Percentiles rank a stretch among this genome's conserved stretches.
phyloP scores from a whole-genome alignment of 805 yeast genomes.

The Starmerella floricola region DNA sequence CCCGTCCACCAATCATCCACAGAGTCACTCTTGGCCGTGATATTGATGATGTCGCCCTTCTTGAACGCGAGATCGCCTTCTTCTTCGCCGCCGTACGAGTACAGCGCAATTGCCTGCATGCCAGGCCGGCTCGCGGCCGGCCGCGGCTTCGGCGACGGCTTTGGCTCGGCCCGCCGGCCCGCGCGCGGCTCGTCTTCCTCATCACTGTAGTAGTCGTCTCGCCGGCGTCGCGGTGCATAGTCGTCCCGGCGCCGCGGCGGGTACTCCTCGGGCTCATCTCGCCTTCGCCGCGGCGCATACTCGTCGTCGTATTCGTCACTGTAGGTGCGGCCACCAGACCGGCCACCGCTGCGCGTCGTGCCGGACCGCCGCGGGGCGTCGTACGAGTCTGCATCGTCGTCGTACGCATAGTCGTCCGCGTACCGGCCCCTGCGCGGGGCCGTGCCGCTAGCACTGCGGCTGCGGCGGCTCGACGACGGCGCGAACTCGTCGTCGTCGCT shows the following conservation, averaged over 20 bases:
- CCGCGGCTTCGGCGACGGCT: slow-evolving; percentile 5
- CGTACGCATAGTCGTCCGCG: slow-evolving; percentile 22
- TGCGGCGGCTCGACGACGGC: not conserved
- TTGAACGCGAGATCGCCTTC: slow-evolving; percentile 84
- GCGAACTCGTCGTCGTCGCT: slow-evolving; percentile 8
- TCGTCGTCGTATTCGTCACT: slow-evolving; percentile 20
- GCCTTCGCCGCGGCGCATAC: slow-evolving; percentile 9
- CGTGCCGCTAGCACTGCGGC: slow-evolving; percentile 3
- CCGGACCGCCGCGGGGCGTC: slow-evolving; percentile 8
- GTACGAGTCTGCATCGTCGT: slow-evolving; percentile 21
- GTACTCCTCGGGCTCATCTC: slow-evolving; percentile 7
- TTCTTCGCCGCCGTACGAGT: slow-evolving; percentile 82
- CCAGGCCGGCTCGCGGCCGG: slow-evolving; percentile 28
- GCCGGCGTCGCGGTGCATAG: slow-evolving; percentile 15
- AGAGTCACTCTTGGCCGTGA: slow-evolving; percentile 73
- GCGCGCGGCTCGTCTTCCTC: slow-evolving; percentile 25
- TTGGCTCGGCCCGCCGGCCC: slow-evolving; percentile 4
- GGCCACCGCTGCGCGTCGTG: slow-evolving; percentile 2
- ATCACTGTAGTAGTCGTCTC: slow-evolving; percentile 31
- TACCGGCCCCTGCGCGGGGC: slow-evolving; percentile 17
- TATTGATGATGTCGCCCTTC: slow-evolving; percentile 87
- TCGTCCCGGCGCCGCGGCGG: slow-evolving; percentile 22
- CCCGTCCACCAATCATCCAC: slow-evolving; percentile 99
- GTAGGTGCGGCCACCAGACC: slow-evolving; percentile 12
- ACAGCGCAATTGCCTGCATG: slow-evolving; percentile 81